These are phyloP conservation scores for Cardamine occulta DNA, from an alignment of 345 rosid genomes.

Conservation along the genomic window DNA sequence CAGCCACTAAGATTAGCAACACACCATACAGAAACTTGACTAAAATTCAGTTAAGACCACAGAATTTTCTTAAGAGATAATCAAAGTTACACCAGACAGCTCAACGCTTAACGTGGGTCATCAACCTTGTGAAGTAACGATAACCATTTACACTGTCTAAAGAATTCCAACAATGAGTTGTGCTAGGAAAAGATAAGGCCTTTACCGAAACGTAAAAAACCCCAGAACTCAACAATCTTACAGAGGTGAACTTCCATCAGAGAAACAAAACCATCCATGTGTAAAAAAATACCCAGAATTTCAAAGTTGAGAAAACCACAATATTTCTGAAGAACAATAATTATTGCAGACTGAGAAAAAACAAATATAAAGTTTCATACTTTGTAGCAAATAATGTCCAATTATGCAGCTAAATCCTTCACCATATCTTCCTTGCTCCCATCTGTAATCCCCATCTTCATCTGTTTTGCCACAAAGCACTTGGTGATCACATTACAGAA, in stretches of 20 bases:
- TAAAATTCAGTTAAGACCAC: background rate
- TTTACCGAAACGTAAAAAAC: background rate
- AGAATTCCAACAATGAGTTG: background rate
- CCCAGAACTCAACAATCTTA: background rate
- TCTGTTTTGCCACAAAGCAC: conserved; percentile 77
- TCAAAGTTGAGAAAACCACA: background rate
- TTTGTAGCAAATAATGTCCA: background rate
- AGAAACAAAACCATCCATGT: background rate
- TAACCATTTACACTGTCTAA: background rate
- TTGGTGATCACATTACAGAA: conserved; percentile 93
- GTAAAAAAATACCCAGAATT: background rate
- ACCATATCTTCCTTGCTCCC: conserved; percentile 16
- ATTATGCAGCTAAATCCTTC: conserved; percentile 32
- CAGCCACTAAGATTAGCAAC: background rate
- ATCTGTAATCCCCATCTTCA: conserved; percentile 48
- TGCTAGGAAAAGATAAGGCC: background rate
- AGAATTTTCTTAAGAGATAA: background rate
- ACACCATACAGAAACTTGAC: background rate
- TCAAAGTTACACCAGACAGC: background rate
- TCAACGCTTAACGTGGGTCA: background rate
- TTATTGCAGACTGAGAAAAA: conserved; percentile 28
- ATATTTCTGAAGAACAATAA: background rate
- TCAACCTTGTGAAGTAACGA: background rate
- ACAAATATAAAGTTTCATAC: conserved; percentile 26
- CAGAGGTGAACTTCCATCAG: background rate